Percentiles rank a stretch among this genome's conserved stretches.
Evolutionary conservation across 345 rosid species (phyloP).

Genomic region (Aegle marmelos): DNA sequence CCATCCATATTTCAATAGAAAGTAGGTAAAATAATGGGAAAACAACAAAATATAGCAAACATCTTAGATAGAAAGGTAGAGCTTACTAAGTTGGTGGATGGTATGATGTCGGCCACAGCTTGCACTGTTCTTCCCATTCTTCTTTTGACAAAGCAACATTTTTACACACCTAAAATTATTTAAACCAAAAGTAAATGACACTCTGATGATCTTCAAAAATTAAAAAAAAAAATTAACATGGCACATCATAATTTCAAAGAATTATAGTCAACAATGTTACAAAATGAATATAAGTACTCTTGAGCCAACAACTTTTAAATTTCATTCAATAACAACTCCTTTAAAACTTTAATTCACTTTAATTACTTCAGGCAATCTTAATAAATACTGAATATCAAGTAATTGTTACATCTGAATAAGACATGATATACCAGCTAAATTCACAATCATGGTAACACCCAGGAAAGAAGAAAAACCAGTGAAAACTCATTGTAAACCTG

Average conservation of each 20-base stretch:
- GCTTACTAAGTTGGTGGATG: slow-evolving; percentile 91
- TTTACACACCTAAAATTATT: slow-evolving; percentile 52
- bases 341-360: not conserved
- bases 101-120: slow-evolving; percentile 89
- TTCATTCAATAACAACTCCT: not conserved
- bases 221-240: not conserved
- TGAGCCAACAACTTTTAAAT: not conserved
- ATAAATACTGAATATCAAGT: not conserved
- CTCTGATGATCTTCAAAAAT: not conserved
- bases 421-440: not conserved
- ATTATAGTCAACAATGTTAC: not conserved
- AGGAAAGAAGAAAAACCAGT: not conserved
- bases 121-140: slow-evolving; percentile 91
- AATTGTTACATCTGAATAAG: not conserved
- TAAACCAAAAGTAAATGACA: slow-evolving; percentile 1
- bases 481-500: not conserved
- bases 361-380: not conserved
- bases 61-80: not conserved
- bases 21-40: not conserved
- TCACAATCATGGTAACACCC: not conserved
- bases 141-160: slow-evolving; percentile 72
- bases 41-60: not conserved
- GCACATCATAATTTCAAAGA: not conserved
- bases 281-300: not conserved
- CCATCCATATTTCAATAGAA: not conserved